Evolutionary conservation across 306 rosid genomes (phyloP), one percentile per base, ranked within the genome.

Genomic region (Lathyrus aphaca): DNA sequence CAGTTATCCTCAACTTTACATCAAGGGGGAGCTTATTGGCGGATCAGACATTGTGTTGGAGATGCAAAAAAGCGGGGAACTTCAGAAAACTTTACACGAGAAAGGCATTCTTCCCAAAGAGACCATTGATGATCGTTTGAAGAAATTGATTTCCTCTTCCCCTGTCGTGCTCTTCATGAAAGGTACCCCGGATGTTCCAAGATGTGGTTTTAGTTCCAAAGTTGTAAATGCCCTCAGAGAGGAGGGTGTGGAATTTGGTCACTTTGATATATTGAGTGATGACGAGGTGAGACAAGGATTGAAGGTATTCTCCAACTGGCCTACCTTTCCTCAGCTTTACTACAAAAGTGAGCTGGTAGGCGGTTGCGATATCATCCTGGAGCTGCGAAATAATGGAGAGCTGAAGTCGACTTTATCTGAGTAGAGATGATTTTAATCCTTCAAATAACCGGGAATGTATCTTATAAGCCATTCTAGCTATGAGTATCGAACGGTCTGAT

Each of bases 41-140:
- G 97, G 98, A 74, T 90, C 98, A 16, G 98, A 94, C 84, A 88
- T 94, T 68, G 88, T 88, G 40, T 66, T 94, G 86, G 92, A 94
- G 80, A 94, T 94, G 97, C 98, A 90, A 44, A 94, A 85, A 82
- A 88, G 96, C 10, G 96, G 98, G 63, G 97, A 94, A 69, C 95
- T 94, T 38, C 37, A 75, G 76, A 88, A 80, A 64, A 80, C 77
- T 19, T 78, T 94, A 61, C 82, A 51, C 0, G 97, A 84, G 75
- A 91, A 94, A 54, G 97, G 86, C 63, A 64, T 84, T 64, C 32
- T 81, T 68, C 73, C 66, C 8, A 72, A 74, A 74, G 95, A 83
- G 64, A 68, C 83, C 46, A 58, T 82, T 73, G 85, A 90, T 81
- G 97, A 87, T 66, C 91, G 88, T 29, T 69, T 94, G 78, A 91